These are phyloP conservation scores for Endogone sp. DNA, from an alignment of 192 early-diverging fungal species.

Conservation along the genomic window DNA sequence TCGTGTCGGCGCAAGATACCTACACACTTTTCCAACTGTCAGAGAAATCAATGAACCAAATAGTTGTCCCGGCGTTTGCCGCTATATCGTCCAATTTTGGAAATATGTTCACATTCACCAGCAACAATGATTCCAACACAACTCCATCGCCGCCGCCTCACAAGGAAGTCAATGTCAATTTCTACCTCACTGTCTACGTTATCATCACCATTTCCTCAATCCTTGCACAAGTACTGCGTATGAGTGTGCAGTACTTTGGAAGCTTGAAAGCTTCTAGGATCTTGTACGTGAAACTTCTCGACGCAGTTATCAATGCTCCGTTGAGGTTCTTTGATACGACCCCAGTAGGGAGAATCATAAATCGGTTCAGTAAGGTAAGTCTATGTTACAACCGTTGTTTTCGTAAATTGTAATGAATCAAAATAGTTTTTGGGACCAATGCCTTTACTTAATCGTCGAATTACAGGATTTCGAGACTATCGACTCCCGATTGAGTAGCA, in stretches of 20 bases:
- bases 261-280: constrained; percentile 31
- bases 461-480: background rate
- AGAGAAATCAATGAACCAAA: background rate
- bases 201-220: constrained; percentile 17
- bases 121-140: constrained; percentile 14
- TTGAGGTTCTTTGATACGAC: constrained; percentile 67
- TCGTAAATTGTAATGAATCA: background rate
- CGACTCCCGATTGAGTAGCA: background rate
- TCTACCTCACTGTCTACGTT: constrained; percentile 36
- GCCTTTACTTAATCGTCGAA: background rate
- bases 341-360: constrained; percentile 76
- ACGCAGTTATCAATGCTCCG: constrained; percentile 42
- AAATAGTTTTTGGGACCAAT: no score
- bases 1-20: background rate
- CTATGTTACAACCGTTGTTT: background rate
- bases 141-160: background rate
- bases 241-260: constrained; percentile 19
- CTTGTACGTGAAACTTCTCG: constrained; percentile 26
- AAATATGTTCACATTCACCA: background rate
- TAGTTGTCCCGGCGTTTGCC: background rate
- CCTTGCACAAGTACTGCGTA: constrained; percentile 10
- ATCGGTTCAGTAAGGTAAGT: constrained; percentile 38
- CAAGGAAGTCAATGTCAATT: constrained; percentile 23
- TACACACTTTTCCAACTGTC: background rate
- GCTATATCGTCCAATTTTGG: background rate